Evolutionary conservation across 495 filamentous ascomycete genomes (phyloP).

Genomic region (Penicillium cinerascens): DNA sequence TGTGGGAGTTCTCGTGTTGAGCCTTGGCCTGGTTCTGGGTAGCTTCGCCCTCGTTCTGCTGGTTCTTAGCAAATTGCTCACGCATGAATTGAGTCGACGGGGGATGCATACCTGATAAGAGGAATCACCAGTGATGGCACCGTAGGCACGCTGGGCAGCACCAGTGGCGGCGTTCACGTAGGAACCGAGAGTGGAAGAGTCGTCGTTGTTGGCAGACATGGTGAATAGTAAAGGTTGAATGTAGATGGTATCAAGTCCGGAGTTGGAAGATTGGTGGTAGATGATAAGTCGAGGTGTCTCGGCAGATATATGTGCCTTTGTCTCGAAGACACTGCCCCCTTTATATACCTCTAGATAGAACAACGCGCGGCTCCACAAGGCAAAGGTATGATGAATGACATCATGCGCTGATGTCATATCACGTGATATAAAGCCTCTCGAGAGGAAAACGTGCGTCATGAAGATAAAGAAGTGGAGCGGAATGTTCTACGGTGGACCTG

Average conservation of each 20-base stretch:
- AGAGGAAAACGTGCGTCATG: conserved; percentile 5
- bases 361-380: background rate
- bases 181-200: conserved; percentile 76
- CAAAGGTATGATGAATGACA: conserved; percentile 17
- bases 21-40: conserved; percentile 58
- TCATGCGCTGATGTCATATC: conserved; percentile 26
- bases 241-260: background rate
- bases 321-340: background rate
- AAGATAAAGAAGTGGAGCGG: background rate
- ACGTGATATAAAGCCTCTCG: conserved; percentile 14
- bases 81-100: background rate
- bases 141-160: conserved; percentile 65
- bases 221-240: conserved; percentile 4
- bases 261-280: background rate
- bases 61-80: conserved; percentile 9
- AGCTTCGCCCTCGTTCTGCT: conserved; percentile 47
- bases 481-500: conserved; percentile 7
- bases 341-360: background rate
- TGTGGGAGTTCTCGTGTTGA: conserved; percentile 63
- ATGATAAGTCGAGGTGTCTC: background rate
- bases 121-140: conserved; percentile 69
- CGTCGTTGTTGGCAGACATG: conserved; percentile 54
- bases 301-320: background rate
- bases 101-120: conserved; percentile 56
- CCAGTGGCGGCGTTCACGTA: conserved; percentile 77